Percentiles rank a stretch among this genome's conserved stretches.
Conservation (phyloP, 2,329 filamentous ascomycete species). For the Coleophoma crateriformis region DNA sequence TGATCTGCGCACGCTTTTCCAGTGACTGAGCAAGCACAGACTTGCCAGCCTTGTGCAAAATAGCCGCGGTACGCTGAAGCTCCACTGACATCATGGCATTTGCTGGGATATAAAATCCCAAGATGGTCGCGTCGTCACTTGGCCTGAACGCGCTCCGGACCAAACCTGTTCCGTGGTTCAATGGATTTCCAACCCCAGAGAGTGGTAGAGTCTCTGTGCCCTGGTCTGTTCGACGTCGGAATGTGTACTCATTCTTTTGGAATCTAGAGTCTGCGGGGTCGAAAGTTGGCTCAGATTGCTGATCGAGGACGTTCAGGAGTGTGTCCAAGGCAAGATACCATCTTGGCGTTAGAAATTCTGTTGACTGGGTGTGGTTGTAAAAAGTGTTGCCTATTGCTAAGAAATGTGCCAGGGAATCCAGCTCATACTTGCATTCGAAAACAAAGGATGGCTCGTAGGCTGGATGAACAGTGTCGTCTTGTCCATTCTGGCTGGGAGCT, state of each 20-base stretch:
- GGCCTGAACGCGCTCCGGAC: conserved; percentile 90
- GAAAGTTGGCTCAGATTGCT: conserved; percentile 80
- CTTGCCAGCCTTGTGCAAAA: conserved; percentile 57
- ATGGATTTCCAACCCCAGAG: conserved; percentile 80
- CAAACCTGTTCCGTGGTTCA: conserved; percentile 78
- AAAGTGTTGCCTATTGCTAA: conserved; percentile 83
- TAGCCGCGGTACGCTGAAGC: conserved; percentile 64
- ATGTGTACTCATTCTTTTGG: conserved; percentile 75
- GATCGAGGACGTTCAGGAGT: conserved; percentile 65
- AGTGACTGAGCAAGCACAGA: conserved; percentile 48
- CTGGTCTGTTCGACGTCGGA: conserved; percentile 71
- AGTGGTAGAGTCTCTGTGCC: conserved; percentile 90
- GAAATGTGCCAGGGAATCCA: conserved; percentile 92
- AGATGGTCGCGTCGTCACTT: conserved; percentile 88
- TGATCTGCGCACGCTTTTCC: conserved; percentile 52
- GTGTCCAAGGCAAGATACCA: conserved; percentile 77
- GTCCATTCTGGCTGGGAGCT: conserved; percentile 66
- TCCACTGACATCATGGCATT: conserved; percentile 97
- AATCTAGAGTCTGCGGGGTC: conserved; percentile 59
- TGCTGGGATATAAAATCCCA: conserved; percentile 90
- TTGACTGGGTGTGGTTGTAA: conserved; percentile 71
- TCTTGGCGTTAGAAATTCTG: conserved; percentile 69
- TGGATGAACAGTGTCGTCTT: conserved; percentile 81
- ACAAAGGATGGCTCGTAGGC: conserved; percentile 78
- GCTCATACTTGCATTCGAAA: conserved; percentile 98